A percentile compares a stretch with the other conserved stretches of the same genome.
Evolutionary conservation across 1,284 basidiomycete species (phyloP).

Genomic region (Vanrija sp.): DNA sequence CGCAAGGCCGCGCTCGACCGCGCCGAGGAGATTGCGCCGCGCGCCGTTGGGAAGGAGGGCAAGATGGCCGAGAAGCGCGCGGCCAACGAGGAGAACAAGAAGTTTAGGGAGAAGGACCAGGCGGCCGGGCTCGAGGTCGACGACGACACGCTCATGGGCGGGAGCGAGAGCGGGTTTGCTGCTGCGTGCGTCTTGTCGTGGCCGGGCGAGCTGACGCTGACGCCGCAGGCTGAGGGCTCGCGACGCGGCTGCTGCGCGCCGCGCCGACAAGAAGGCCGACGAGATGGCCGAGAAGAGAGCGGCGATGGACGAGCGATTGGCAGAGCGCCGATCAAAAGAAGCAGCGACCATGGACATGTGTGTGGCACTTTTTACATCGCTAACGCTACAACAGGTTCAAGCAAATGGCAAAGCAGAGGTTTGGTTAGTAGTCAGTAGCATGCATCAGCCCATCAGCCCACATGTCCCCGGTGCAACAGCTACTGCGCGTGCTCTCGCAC

Average conservation of each 20-base stretch:
- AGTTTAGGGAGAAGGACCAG: conserved; percentile 42
- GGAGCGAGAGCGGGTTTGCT: conserved; percentile 31
- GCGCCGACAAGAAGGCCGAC: conserved; percentile 33
- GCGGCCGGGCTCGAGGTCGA: conserved; percentile 43
- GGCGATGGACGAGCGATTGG: conserved; percentile 37
- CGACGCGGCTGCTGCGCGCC: conserved; percentile 32
- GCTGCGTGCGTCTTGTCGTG: conserved; percentile 38
- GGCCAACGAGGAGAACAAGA: conserved; percentile 40
- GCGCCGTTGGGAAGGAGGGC: conserved; percentile 37
- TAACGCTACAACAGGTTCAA: conserved; percentile 31
- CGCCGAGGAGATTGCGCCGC: conserved; percentile 43
- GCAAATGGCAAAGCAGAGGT: conserved; percentile 39
- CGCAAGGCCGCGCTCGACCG: conserved; percentile 21
- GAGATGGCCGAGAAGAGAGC: conserved; percentile 30
- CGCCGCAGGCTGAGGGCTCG: conserved; percentile 31
- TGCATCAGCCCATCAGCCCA: no score
- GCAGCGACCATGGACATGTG: conserved; percentile 47
- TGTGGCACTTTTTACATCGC: neutral
- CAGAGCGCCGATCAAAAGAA: conserved; percentile 41
- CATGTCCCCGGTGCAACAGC: no score
- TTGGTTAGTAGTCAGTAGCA: conserved; percentile 19
- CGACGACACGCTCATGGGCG: conserved; percentile 45
- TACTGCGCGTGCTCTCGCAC: no score
- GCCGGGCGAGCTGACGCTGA: neutral
- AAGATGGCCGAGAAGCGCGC: conserved; percentile 45